Evolutionary conservation across 2,329 filamentous ascomycete genomes (phyloP), one percentile per base, ranked within the genome.

Genomic region (Hypoxylon sp.): DNA sequence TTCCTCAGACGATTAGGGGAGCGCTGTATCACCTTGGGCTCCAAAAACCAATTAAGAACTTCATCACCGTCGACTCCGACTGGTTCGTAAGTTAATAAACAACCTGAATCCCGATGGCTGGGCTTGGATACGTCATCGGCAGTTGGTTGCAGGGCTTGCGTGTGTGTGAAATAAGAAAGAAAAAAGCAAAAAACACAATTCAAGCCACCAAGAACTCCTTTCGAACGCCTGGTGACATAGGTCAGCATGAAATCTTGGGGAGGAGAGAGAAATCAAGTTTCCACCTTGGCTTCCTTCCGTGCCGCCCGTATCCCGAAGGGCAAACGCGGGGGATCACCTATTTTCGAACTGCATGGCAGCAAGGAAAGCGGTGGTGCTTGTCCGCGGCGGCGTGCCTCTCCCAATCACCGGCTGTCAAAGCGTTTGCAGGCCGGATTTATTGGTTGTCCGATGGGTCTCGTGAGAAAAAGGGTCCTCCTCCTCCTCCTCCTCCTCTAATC

Each of bases 1-100:
- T 27, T 23, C 12, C 15, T 25, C 6, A 25, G 21, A 25, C 21
- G 9, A 5, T 25, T 5, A 6, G 21, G 21, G 27, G 41, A 25
- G 19, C 31, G 26, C 38, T 55, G 55, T 58, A 41, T 49, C 35
- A 58, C 55, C 51, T 58, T 58, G 30, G 55, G 55, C 55, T 40
- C 35, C 47, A 49, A 58, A 16, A 26, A 19, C 38, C 34, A 37
- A 19, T 30, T 23, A 13, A 15, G 37, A 32, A 50, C 46, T 54
- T 27, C n/a, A 32, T 21, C 16, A 41, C 17, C 12, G 36, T n/a
- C 29, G 34, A 36, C 34, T 27, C 42, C 25, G 29, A 16, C 30
- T 34, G 20, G 20, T 6, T 15, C n/a, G 7, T 16, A 19, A 23
- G 19, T 13, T 20, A 26, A 13, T 12, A 29, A n/a, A 27, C 34